A percentile compares a stretch with the other conserved stretches of the same genome.
Evolutionary conservation across 305 asterid species (phyloP).

Genomic region (Rubia peregrina): DNA sequence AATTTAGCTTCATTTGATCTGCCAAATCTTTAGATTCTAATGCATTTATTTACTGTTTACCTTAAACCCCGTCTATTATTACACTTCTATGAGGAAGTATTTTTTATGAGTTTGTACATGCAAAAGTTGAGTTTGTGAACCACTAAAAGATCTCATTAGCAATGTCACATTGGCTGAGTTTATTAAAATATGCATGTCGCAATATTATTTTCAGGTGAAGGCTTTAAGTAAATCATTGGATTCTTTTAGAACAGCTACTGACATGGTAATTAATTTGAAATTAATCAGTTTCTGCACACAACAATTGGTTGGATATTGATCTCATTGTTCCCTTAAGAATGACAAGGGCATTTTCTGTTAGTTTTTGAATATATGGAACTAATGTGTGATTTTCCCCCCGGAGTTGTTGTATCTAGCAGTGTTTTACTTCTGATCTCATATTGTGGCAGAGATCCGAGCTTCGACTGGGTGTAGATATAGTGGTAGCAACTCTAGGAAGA

Average conservation of each 20-base stretch:
- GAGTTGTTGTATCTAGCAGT: neutral
- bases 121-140: neutral
- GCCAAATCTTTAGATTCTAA: neutral
- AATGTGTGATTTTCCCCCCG: neutral
- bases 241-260: conserved; percentile 11
- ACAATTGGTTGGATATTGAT: neutral
- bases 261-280: conserved; percentile 8
- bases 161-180: too few relatives aligned
- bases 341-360: neutral
- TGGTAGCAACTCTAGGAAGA: conserved; percentile 93
- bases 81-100: neutral
- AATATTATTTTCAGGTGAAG: too few relatives aligned
- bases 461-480: conserved; percentile 56
- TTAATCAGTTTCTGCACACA: neutral
- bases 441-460: conserved; percentile 11
- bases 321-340: neutral
- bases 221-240: conserved; percentile 14
- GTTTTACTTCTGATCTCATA: neutral
- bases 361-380: neutral
- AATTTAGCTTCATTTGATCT: neutral
- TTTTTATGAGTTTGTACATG: neutral
- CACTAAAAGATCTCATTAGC: too few relatives aligned
- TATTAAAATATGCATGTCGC: too few relatives aligned
- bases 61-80: neutral
- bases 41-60: neutral